Evolutionary conservation across 257 asterid genomes (phyloP), one percentile per base, ranked within the genome.

Genomic region (Lantana camara): DNA sequence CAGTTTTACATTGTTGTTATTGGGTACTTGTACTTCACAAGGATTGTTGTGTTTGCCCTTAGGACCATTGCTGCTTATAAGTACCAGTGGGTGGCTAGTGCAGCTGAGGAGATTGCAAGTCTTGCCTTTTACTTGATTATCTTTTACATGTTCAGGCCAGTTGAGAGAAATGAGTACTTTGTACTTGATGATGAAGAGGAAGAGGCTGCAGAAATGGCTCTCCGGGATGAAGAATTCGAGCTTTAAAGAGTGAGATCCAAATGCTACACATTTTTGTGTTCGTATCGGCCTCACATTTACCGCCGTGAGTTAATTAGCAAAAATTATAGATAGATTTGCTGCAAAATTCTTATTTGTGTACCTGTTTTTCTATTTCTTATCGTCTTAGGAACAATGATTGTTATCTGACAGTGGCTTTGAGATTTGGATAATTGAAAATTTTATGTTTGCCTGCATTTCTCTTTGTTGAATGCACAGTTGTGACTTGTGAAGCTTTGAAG

Each of bases 81-180:
- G 87, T 94, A 94, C 63, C 96, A 81, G 71, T 94, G 99, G 99
- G 96, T 90, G 77, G 85, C 96, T 22, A 75, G 58, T 79, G 96
- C 96, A 4, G 95, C 96, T 3, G 96, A 94, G 81, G 97, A 94
- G 82, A 82, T 90, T 7, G 99, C 87, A 0, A 88, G 90, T 74
- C 81, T 94, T 51, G 95, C 91, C 2, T 94, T 94, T 60, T 94
- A 94, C 68, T 45, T 73, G 0, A 78, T 86, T 42, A 90, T 94
- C 82, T 94, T 94, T 72, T 86, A 94, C 84, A 94, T 90, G 99
- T 94, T 90, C 78, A 90, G 90, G 95, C 99, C 97, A 0, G 87
- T 82, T 9, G 93, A 86, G 80, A 88, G 71, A 85, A 90, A 90
- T 29, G 93, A 94, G 75, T 90, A 94, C 77, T 84, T 94, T 72